phyloP scores from a whole-genome alignment of 805 yeast genomes.

The Saturnispora zaruensis region DNA sequence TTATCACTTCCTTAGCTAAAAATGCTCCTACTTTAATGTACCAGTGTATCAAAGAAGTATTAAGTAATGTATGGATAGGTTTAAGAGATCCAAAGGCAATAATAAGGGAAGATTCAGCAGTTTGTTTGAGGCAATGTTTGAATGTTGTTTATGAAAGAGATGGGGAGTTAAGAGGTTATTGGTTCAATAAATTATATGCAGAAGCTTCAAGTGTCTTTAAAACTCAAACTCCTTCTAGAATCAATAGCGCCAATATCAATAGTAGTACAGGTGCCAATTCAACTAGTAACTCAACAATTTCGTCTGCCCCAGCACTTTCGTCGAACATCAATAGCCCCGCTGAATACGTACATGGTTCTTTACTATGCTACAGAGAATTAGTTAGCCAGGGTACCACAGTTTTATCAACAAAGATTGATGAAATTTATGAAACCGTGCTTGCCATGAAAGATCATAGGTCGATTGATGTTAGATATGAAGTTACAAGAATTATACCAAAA shows the following conservation, averaged over 20 bases:
- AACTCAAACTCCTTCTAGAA: not conserved
- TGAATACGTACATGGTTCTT: conserved; percentile 81
- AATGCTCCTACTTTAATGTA: conserved; percentile 81
- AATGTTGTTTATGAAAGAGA: conserved; percentile 77
- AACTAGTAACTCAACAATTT: not conserved
- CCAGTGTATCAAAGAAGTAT: conserved; percentile 65
- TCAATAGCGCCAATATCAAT: not conserved
- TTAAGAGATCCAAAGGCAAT: conserved; percentile 68
- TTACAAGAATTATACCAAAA: conserved; percentile 75
- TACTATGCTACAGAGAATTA: conserved; percentile 74
- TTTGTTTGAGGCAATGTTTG: conserved; percentile 68
- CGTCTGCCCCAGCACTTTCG: not conserved
- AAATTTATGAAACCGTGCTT: conserved; percentile 66
- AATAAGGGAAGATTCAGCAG: conserved; percentile 78
- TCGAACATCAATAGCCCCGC: conserved; percentile 23
- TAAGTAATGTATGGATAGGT: conserved; percentile 83
- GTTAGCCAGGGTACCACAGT: conserved; percentile 64
- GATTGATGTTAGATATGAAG: conserved; percentile 68
- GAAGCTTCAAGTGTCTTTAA: conserved; percentile 28
- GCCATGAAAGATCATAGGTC: conserved; percentile 71
- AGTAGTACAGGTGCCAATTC: not conserved
- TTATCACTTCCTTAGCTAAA: conserved; percentile 73
- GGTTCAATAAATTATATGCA: conserved; percentile 55
- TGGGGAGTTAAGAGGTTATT: conserved; percentile 53
- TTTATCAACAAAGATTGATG: conserved; percentile 62